Conservation (phyloP, 75 land plant genomes). For the Cunninghamia lanceolata region DNA sequence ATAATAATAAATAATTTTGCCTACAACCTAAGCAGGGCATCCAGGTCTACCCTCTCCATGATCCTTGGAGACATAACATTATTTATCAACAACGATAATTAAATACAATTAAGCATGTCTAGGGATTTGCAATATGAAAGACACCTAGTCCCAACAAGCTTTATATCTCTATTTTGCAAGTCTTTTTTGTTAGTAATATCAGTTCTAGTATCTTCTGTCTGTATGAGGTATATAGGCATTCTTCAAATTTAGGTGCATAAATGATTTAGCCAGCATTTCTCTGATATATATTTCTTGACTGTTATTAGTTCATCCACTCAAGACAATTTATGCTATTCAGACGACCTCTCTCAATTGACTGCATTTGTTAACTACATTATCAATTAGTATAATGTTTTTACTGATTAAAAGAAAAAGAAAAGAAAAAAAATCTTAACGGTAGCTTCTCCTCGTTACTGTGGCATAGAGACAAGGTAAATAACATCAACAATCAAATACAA, state of each 20-base stretch:
- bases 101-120: no score
- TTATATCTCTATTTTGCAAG: background rate
- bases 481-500: background rate
- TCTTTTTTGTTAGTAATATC: background rate
- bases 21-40: no score
- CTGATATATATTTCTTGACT: background rate
- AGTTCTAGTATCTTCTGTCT: background rate
- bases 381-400: background rate
- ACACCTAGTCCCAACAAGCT: no score
- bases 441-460: background rate
- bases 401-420: background rate
- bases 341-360: background rate
- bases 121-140: no score
- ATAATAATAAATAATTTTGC: no score
- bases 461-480: background rate
- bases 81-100: no score
- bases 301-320: background rate
- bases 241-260: background rate
- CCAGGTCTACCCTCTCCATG: no score
- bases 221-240: background rate
- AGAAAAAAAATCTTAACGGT: background rate
- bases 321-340: background rate
- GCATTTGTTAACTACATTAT: background rate
- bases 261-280: background rate
- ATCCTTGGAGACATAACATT: no score